Base-by-base conservation (phyloP, 75 land plant species). In the Selaginella tamariscina region DNA sequence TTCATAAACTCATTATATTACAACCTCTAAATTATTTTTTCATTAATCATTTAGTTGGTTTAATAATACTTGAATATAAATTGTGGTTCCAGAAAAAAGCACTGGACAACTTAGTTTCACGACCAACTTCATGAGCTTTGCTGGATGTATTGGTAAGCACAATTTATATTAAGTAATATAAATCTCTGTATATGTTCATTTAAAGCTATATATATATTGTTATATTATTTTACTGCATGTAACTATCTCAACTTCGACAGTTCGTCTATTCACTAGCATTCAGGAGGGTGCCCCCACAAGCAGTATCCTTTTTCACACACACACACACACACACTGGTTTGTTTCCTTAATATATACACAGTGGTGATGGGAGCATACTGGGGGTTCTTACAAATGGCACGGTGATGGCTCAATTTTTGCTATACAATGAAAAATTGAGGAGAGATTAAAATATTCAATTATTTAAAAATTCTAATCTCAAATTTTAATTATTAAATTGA, bases 101-200 rank as follows among this genome's bases (percentile, higher is more conserved):
- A 89, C 98, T 2, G 98, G 98, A 2, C 83, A 87, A 72, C 87
- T 94, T 29, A 94, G 96, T 71, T 85, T 87, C 55, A 73, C 87
- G 32, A 89, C 98, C 32, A 85, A 68, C 60, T 80, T 94, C 32
- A 87, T 94, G 98, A 85, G 81, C 59, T 76, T 81, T 72, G 86
- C 68, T 27, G 91, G 98, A 29, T 81, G 81, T 56, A 23, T 78
- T 54, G 92, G 96, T 91, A 39, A 66, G 73, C 15, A 39, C 11
- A 5, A 5, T 5, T 15, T 39, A 5, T 39, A 5, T 39, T 39
- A 39, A 5, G 5, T 39, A 15, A 5, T 39, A 5, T 39, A 15
- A 39, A 15, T 15, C 49, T 5, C 15, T 39, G 49, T 15, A 5
- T 39, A 5, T 39, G 49, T 39, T 39, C 15, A 5, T 39, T 5